A percentile compares a stretch with the other conserved stretches of the same genome.
Conservation (phyloP, 225 moss, liverwort and hornwort species). For the Polytrichum formosum region DNA sequence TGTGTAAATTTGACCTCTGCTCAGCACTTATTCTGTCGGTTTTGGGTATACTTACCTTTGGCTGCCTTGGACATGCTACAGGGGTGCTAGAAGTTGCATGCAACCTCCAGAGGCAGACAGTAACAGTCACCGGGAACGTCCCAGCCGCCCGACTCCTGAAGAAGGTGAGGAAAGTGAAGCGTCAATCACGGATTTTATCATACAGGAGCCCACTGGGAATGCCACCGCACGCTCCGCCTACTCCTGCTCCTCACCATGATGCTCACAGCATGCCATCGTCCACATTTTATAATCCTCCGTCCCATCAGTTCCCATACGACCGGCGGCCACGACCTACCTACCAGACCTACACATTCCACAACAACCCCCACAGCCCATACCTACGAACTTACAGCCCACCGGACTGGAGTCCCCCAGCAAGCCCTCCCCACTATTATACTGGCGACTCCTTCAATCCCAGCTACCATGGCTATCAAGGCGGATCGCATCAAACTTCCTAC, state of each 20-base stretch:
- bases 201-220: constrained; percentile 25
- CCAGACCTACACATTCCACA: constrained; percentile 10
- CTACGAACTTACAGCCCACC: constrained; percentile 7
- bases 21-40: too few species aligned
- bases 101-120: constrained; percentile 40
- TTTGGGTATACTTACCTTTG: not conserved
- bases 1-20: too few species aligned
- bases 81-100: constrained; percentile 47
- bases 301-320: not conserved
- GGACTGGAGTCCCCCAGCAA: constrained; percentile 5
- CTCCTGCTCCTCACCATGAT: not conserved
- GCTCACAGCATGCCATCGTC: not conserved
- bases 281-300: not conserved
- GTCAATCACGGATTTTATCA: constrained; percentile 36
- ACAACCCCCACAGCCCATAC: constrained; percentile 8
- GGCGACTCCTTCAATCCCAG: not conserved
- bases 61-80: constrained; percentile 9
- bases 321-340: not conserved
- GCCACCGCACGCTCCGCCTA: not conserved
- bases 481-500: too few species aligned
- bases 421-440: not conserved
- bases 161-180: constrained; percentile 46
- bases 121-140: constrained; percentile 40
- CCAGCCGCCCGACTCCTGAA: constrained; percentile 45
- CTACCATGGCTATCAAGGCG: too few species aligned